These are phyloP conservation scores for Backusella westeae DNA, from an alignment of 192 early-diverging fungal genomes.

Conservation along the genomic window DNA sequence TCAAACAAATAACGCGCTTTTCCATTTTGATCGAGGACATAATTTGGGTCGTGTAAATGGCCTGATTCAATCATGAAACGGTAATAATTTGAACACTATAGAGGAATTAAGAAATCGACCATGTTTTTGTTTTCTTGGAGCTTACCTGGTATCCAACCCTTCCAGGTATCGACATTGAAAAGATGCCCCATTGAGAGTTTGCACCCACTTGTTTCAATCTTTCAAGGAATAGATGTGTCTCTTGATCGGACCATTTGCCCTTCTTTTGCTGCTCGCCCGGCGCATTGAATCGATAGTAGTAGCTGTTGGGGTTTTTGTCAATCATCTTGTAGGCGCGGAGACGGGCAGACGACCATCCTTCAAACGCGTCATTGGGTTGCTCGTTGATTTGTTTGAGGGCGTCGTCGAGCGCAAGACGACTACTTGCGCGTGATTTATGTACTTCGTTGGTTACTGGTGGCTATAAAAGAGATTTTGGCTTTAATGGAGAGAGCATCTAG, in stretches of 20 bases:
- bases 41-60: constrained; percentile 89
- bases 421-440: constrained; percentile 47
- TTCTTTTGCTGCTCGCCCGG: constrained; percentile 93
- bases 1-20: constrained; percentile 88
- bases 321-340: constrained; percentile 90
- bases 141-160: constrained; percentile 91
- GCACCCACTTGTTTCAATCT: constrained; percentile 84
- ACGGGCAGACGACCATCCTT: constrained; percentile 95
- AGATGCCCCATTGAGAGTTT: constrained; percentile 97
- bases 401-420: constrained; percentile 79
- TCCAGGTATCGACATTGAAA: constrained; percentile 92
- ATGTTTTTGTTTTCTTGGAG: no score
- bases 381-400: constrained; percentile 82
- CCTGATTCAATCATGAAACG: constrained; percentile 84
- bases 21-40: constrained; percentile 84
- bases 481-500: not conserved
- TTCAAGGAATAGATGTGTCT: constrained; percentile 80
- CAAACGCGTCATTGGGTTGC: constrained; percentile 74
- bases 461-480: not conserved
- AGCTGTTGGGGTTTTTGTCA: constrained; percentile 92
- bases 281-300: constrained; percentile 98
- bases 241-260: constrained; percentile 86
- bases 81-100: constrained; percentile 94
- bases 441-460: not conserved
- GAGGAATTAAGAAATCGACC: not conserved